Evolutionary conservation across 176 grass and related monocot genomes (phyloP), one percentile per base, ranked within the genome.

Genomic region (Stipa capillata): DNA sequence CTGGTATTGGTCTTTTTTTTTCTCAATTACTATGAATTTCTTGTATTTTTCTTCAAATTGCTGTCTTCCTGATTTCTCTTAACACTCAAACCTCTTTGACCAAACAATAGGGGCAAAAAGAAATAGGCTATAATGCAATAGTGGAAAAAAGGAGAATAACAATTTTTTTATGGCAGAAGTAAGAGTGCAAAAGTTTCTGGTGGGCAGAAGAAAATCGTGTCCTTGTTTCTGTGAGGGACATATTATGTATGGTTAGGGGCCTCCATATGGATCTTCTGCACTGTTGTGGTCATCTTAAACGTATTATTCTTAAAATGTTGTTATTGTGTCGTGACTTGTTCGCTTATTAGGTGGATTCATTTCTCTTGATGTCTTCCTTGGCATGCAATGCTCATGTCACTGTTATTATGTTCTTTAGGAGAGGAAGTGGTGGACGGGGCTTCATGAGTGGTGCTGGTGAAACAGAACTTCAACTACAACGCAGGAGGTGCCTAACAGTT

Each of bases 381-480:
- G 21, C 15, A 50, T 70, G 51, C 47, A 54, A 56, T 29, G 37
- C 48, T 83, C 31, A 69, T 76, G 9, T 80, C 16, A 9, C 68
- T 43, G 37, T 75, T 82, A 47, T 75, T 82, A 47, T 84, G 37
- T 78, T 62, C 36, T 90, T 60, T 63, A 98, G 95, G 95, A 94
- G 90, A 88, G 92, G 87, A 80, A 94, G 89, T 89, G 95, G 95
- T 47, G 95, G 95, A 10, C 87, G 63, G 79, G 95, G 92, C 45
- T 98, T 79, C 65, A 89, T 94, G 56, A 92, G 95, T 85, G 95
- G 95, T 87, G 95, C 92, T 77, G 95, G 95, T 87, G 95, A 98
- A 90, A 94, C 92, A 52, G 95, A 98, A 87, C 89, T 98, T 75
- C 95, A 98, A 52, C 95, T 98, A 74, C 95, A 94, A 79, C 95